These are phyloP conservation scores for Arthrinium phaeospermum DNA, from an alignment of 2,329 filamentous ascomycete genomes.

Conservation along the genomic window DNA sequence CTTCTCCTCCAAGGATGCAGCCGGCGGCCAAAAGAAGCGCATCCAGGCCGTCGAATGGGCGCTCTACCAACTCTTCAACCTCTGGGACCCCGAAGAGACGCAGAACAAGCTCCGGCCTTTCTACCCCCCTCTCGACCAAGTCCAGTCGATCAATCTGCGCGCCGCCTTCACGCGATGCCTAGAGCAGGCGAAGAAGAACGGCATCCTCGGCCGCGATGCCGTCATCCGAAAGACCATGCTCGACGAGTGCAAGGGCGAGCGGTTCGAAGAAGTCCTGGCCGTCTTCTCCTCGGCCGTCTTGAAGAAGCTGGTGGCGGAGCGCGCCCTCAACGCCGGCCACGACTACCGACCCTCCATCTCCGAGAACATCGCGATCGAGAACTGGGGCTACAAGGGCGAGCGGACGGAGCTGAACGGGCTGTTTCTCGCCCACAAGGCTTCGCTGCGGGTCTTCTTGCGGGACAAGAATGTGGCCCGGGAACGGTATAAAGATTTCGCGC, in stretches of 20 bases:
- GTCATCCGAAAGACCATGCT: constrained; percentile 93
- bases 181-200: constrained; percentile 87
- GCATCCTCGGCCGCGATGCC: constrained; percentile 77
- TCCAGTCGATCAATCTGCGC: constrained; percentile 90
- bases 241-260: constrained; percentile 92
- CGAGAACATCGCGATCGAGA: constrained; percentile 62
- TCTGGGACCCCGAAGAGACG: constrained; percentile 82
- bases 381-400: constrained; percentile 60
- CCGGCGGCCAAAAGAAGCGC: constrained; percentile 80
- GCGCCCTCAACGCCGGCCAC: constrained; percentile 42
- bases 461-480: constrained; percentile 64
- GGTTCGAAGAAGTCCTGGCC: constrained; percentile 84
- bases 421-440: constrained; percentile 74
- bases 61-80: constrained; percentile 81
- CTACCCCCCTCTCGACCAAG: constrained; percentile 87
- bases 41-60: constrained; percentile 88
- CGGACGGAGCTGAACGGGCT: constrained; percentile 66
- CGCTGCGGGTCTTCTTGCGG: constrained; percentile 63
- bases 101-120: constrained; percentile 84
- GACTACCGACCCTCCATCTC: constrained; percentile 54
- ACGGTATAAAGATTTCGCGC: constrained; percentile 67
- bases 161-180: constrained; percentile 81
- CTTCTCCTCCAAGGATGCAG: constrained; percentile 70
- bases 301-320: constrained; percentile 65
- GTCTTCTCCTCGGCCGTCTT: constrained; percentile 84